These are phyloP conservation scores for Penicillium riverlandense DNA, from an alignment of 495 filamentous ascomycete species.

Conservation along the genomic window DNA sequence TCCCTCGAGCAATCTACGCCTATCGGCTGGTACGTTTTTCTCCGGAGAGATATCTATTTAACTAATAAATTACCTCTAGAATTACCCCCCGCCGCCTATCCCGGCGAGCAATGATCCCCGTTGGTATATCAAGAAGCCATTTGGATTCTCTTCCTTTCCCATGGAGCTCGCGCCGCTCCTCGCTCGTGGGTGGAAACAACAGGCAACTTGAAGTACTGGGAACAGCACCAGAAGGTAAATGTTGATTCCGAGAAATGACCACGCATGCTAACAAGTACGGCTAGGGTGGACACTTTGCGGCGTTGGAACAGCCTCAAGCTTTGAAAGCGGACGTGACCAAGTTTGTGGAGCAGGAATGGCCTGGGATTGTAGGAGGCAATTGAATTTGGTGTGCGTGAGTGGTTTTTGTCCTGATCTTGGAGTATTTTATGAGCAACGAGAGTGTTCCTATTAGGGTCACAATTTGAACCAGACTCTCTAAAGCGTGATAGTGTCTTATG, in stretches of 20 bases:
- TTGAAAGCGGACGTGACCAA: constrained; percentile 51
- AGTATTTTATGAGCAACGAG: no score
- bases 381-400: not conserved
- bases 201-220: constrained; percentile 41
- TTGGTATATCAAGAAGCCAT: constrained; percentile 44
- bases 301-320: constrained; percentile 46
- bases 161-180: constrained; percentile 42
- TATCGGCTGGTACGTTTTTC: constrained; percentile 36
- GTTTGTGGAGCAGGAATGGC: constrained; percentile 44
- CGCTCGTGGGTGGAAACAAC: constrained; percentile 42
- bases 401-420: not conserved
- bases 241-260: not conserved
- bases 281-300: constrained; percentile 59
- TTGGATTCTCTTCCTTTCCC: constrained; percentile 53
- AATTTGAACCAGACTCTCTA: no score
- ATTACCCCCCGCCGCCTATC: constrained; percentile 11
- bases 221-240: constrained; percentile 33
- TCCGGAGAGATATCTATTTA: no score
- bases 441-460: no score
- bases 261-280: not conserved
- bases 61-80: constrained; percentile 2
- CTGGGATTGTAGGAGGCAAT: constrained; percentile 1
- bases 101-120: constrained; percentile 16
- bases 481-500: no score
- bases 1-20: constrained; percentile 49